Percentiles rank a stretch among this genome's conserved stretches.
phyloP scores from a whole-genome alignment of 164 flowering plant species.

The Litsea cubeba region DNA sequence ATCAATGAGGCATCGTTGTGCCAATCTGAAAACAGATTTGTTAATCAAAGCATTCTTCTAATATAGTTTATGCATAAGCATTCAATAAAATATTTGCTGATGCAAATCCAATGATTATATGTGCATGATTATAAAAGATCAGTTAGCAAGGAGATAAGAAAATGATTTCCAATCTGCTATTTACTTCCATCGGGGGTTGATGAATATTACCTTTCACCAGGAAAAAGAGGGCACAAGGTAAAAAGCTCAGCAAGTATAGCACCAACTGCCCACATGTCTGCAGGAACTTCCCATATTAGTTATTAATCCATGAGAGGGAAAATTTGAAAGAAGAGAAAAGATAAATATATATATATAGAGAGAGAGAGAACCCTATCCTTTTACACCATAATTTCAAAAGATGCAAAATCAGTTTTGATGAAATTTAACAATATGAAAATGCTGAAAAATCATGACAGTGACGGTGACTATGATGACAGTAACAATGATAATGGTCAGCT shows the following conservation, averaged over 20 bases:
- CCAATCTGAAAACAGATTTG: not conserved
- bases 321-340: not conserved
- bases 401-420: not conserved
- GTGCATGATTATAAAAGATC: not conserved
- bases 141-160: no score
- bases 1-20: not conserved
- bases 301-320: not conserved
- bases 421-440: no score
- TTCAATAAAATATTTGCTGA: not conserved
- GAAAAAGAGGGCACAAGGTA: constrained; percentile 65
- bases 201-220: constrained; percentile 66
- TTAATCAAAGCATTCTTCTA: no score
- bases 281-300: constrained; percentile 11
- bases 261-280: constrained; percentile 97
- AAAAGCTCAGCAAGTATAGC: constrained; percentile 84
- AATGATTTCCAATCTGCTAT: not conserved
- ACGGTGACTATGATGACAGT: no score
- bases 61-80: no score
- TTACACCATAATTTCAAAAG: not conserved
- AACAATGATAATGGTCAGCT: no score
- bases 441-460: no score
- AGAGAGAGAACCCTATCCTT: not conserved
- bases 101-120: not conserved
- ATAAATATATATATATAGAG: not conserved
- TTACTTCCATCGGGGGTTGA: not conserved